A percentile compares a stretch with the other conserved stretches of the same genome.
Conservation (phyloP, 2,329 filamentous ascomycete species). For the Alternaria sp. region DNA sequence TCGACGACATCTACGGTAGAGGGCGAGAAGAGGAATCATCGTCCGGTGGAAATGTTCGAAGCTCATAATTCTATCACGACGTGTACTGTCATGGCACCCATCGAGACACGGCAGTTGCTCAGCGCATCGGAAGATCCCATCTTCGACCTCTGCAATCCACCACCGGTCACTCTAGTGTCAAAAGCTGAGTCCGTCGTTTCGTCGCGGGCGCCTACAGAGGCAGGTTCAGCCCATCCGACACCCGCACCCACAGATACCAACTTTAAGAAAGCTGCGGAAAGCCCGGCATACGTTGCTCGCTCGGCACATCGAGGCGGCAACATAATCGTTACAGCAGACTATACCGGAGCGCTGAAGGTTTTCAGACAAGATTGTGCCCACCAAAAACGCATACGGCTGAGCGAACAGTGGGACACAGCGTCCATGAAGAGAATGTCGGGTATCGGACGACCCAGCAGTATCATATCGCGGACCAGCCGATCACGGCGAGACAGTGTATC, state of each 20-base stretch:
- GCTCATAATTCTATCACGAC: conserved; percentile 90
- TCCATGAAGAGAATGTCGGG: conserved; percentile 72
- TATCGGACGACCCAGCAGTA: conserved; percentile 58
- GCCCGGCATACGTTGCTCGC: conserved; percentile 77
- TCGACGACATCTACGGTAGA: conserved; percentile 67
- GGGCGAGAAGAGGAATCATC: conserved; percentile 75
- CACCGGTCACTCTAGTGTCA: conserved; percentile 81
- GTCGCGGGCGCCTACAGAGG: conserved; percentile 57
- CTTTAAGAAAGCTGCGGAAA: conserved; percentile 62
- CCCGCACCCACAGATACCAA: conserved; percentile 43
- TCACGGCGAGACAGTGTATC: conserved; percentile 55
- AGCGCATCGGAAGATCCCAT: conserved; percentile 86
- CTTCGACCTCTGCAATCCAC: conserved; percentile 96
- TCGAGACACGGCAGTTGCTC: conserved; percentile 76
- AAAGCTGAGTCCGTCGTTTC: conserved; percentile 67
- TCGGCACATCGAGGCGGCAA: conserved; percentile 80
- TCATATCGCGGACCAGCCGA: conserved; percentile 61
- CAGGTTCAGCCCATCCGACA: conserved; percentile 43
- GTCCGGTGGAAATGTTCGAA: conserved; percentile 86
- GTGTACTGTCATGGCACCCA: conserved; percentile 83
- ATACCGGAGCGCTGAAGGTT: conserved; percentile 87
- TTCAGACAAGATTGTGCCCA: conserved; percentile 94
- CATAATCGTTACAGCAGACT: conserved; percentile 91
- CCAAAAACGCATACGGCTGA: conserved; percentile 70
- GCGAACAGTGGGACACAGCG: conserved; percentile 74